Evolutionary conservation across 306 rosid genomes (phyloP).

Genomic region (Castanopsis chinensis): DNA sequence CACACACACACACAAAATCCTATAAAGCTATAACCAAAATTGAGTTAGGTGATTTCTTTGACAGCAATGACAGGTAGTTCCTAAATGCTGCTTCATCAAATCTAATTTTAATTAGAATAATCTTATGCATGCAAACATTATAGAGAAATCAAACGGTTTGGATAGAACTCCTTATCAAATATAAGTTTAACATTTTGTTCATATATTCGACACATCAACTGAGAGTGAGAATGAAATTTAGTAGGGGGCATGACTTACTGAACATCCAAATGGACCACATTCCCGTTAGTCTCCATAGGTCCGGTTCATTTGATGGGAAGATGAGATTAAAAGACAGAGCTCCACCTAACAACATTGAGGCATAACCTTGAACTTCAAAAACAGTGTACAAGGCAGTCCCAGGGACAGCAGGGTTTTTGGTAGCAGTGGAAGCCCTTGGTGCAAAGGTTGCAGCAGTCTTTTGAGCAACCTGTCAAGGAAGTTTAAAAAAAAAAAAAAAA

Average conservation of each 20-base stretch:
- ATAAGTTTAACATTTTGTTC: conserved; percentile 3
- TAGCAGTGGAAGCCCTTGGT: conserved; percentile 90
- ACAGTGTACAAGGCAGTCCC: conserved; percentile 75
- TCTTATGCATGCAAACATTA: no score
- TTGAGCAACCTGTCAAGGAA: conserved; percentile 68
- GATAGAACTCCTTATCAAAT: background rate
- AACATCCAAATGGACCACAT: conserved; percentile 99
- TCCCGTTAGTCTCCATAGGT: conserved; percentile 96
- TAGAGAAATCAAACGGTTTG: no score
- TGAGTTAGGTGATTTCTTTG: no score
- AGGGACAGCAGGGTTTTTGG: conserved; percentile 91
- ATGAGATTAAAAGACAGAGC: conserved; percentile 83
- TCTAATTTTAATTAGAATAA: no score
- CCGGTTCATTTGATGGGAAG: conserved; percentile 92
- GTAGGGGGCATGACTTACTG: conserved; percentile 54
- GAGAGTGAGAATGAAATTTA: background rate
- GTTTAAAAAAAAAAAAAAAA: conserved; percentile 7
- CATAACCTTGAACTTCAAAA: conserved; percentile 96
- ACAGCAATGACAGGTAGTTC: no score
- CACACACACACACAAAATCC: no score
- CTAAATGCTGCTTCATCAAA: no score
- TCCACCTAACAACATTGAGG: conserved; percentile 84
- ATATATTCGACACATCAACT: background rate
- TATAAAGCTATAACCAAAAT: no score
- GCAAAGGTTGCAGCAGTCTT: conserved; percentile 98